Percentiles rank a stretch among this genome's conserved stretches.
Evolutionary conservation across 2,329 filamentous ascomycete genomes (phyloP).

Genomic region (Talaromyces sp.): DNA sequence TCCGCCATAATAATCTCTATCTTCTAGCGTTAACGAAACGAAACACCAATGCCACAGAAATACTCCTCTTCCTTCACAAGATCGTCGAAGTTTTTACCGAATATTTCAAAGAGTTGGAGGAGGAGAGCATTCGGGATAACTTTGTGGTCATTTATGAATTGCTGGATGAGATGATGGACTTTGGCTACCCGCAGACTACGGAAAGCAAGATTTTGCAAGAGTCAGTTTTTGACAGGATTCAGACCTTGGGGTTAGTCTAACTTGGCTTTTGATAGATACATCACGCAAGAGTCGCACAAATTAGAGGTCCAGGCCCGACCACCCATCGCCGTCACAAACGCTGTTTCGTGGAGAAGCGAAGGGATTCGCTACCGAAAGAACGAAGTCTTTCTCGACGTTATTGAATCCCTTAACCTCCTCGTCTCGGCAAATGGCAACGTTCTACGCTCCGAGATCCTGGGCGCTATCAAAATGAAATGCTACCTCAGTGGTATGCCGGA

Average conservation of each 20-base stretch:
- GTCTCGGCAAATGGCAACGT: constrained; percentile 95
- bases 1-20: constrained; percentile 98
- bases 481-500: constrained; percentile 98
- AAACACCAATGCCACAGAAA: constrained; percentile 98
- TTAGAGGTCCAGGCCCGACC: constrained; percentile 93
- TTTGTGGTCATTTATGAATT: constrained; percentile 99
- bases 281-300: constrained; percentile 98
- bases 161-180: constrained; percentile 99
- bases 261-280: constrained; percentile 61
- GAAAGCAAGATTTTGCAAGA: constrained; percentile 98
- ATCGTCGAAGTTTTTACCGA: constrained; percentile 98
- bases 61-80: constrained; percentile 95
- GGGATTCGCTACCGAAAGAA: constrained; percentile 98
- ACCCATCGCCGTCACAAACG: constrained; percentile 96
- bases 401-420: constrained; percentile 93
- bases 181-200: constrained; percentile 97
- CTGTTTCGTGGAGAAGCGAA: constrained; percentile 96
- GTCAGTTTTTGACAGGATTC: constrained; percentile 36
- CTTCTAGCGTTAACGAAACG: constrained; percentile 96
- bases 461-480: constrained; percentile 99
- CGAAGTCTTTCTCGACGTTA: constrained; percentile 96
- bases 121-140: constrained; percentile 98
- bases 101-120: constrained; percentile 98
- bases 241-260: constrained; percentile 5
- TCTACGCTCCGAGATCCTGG: constrained; percentile 89